These are phyloP conservation scores for Fusarium sacchari DNA, from an alignment of 2,329 filamentous ascomycete genomes.

Conservation along the genomic window DNA sequence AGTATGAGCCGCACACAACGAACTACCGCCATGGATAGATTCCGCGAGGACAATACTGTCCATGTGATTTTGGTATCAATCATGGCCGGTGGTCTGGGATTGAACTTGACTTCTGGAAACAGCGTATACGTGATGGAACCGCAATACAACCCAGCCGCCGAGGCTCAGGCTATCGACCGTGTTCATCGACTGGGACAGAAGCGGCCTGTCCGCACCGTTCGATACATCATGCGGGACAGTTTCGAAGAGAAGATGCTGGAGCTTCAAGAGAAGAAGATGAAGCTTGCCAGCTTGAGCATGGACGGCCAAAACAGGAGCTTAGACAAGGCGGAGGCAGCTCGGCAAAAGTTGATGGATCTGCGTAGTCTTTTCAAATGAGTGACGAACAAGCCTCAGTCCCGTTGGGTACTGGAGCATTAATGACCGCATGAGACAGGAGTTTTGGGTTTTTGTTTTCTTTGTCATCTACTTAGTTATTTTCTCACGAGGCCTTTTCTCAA, in stretches of 20 bases:
- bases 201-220: conserved; percentile 84
- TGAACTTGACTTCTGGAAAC: conserved; percentile 88
- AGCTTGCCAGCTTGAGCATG: conserved; percentile 88
- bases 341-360: conserved; percentile 69
- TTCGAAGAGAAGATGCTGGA: conserved; percentile 95
- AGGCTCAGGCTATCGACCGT: conserved; percentile 93
- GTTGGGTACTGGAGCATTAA: conserved; percentile 20
- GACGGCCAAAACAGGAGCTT: conserved; percentile 66
- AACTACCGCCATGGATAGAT: conserved; percentile 77
- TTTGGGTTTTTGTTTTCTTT: conserved; percentile 24
- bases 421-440: conserved; percentile 37
- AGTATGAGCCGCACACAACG: conserved; percentile 83
- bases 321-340: conserved; percentile 65
- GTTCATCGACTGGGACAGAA: conserved; percentile 92
- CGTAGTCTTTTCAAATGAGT: conserved; percentile 66
- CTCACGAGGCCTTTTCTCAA: conserved; percentile 35
- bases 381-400: conserved; percentile 20
- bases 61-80: conserved; percentile 91
- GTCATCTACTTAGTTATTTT: conserved; percentile 45
- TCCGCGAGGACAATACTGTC: conserved; percentile 76
- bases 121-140: conserved; percentile 98
- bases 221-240: conserved; percentile 89
- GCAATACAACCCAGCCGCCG: conserved; percentile 94
- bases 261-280: conserved; percentile 91
- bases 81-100: conserved; percentile 87